Evolutionary conservation across 768 basidiomycete species (phyloP).

Genomic region (Paxillus ammoniavirescens): DNA sequence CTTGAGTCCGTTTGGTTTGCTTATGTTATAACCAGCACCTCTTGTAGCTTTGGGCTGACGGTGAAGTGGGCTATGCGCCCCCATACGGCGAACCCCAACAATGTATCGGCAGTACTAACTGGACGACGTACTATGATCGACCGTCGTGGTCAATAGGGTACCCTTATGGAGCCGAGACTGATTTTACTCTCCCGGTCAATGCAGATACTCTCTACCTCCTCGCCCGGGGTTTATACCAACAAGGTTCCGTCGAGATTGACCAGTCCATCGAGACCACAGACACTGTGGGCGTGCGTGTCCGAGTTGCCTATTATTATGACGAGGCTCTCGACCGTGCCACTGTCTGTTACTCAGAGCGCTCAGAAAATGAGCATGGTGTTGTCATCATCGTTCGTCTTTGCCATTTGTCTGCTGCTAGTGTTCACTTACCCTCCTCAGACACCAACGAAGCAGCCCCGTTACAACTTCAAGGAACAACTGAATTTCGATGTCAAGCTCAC

Average conservation of each 20-base stretch:
- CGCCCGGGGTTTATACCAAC: constrained; percentile 28
- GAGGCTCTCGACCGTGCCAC: constrained; percentile 19
- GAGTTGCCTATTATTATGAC: constrained; percentile 22
- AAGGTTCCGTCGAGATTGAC: constrained; percentile 27
- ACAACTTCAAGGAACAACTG: constrained; percentile 15
- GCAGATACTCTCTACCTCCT: constrained; percentile 30
- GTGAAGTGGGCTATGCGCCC: not conserved
- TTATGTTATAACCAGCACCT: not conserved
- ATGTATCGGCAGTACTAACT: constrained; percentile 19
- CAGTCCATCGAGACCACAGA: constrained; percentile 29
- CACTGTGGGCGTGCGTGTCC: constrained; percentile 27
- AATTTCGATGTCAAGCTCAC: constrained; percentile 36
- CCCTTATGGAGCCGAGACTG: constrained; percentile 25
- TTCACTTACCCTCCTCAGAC: constrained; percentile 29
- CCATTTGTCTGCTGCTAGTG: not conserved
- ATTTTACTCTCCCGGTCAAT: constrained; percentile 30
- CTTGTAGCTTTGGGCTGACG: constrained; percentile 5
- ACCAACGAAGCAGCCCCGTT: constrained; percentile 8
- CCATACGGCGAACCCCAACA: constrained; percentile 3
- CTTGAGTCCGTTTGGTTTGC: not conserved
- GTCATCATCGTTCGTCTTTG: constrained; percentile 33
- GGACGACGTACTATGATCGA: constrained; percentile 22
- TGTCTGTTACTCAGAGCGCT: constrained; percentile 31
- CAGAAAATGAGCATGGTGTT: constrained; percentile 24
- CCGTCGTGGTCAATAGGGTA: constrained; percentile 22